A percentile compares a stretch with the other conserved stretches of the same genome.
These are phyloP conservation scores for Flaveria linearis DNA, from an alignment of 129 eudicot genomes.

Conservation along the genomic window DNA sequence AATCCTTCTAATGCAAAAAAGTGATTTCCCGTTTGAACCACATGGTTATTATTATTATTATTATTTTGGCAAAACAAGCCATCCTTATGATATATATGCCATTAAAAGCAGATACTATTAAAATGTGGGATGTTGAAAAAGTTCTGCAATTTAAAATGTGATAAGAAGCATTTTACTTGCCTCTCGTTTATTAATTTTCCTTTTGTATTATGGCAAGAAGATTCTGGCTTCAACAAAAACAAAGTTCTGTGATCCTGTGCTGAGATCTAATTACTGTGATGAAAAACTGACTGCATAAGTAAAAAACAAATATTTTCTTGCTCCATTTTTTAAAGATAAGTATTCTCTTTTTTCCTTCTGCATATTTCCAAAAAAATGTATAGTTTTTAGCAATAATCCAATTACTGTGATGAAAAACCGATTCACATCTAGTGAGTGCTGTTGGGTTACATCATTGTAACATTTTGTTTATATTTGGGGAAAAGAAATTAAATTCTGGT, in stretches of 20 bases:
- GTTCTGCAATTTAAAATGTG: background rate
- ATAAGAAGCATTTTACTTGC: constrained; percentile 4
- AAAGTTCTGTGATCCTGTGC: too few species aligned
- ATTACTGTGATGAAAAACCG: background rate
- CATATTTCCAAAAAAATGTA: background rate
- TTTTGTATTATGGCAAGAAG: background rate
- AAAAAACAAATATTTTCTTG: background rate
- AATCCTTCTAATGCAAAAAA: background rate
- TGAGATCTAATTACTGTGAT: background rate
- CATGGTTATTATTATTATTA: too few species aligned
- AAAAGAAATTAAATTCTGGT: background rate
- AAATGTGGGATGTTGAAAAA: constrained; percentile 5
- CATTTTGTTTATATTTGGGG: background rate
- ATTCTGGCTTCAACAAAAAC: background rate
- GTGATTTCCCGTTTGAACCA: background rate
- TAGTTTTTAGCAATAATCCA: background rate
- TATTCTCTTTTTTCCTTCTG: background rate
- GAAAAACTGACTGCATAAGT: background rate
- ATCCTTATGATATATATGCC: background rate
- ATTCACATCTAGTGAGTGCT: background rate
- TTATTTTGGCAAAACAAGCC: background rate
- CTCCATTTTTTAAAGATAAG: background rate
- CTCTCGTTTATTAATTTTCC: background rate
- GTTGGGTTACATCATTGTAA: background rate
- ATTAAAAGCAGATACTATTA: constrained; percentile 3